phyloP scores from a whole-genome alignment of 192 early-diverging fungal genomes.

The Spinellus fusiger region DNA sequence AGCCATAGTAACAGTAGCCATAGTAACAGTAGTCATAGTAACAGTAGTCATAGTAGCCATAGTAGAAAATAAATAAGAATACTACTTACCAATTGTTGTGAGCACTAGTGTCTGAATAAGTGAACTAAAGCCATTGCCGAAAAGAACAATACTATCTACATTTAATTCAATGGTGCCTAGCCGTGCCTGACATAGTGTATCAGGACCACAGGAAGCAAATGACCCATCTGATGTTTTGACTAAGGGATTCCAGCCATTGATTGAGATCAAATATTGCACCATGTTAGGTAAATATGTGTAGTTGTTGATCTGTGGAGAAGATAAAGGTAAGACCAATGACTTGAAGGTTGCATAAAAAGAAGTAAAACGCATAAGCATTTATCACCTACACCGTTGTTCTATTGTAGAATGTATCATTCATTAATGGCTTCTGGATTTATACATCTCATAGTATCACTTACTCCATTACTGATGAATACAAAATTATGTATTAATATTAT shows the following conservation, averaged over 20 bases:
- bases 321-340: background rate
- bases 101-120: conserved; percentile 12
- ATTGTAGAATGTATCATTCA: background rate
- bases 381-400: conserved; percentile 18
- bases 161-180: background rate
- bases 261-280: conserved; percentile 8
- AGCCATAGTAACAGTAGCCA: no score
- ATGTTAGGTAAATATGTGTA: conserved; percentile 19
- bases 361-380: no score
- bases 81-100: conserved; percentile 8
- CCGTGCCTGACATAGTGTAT: background rate
- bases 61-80: background rate
- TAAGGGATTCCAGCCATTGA: conserved; percentile 2
- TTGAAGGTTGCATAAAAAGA: no score
- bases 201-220: background rate
- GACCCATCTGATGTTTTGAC: background rate
- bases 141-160: conserved; percentile 5
- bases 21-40: no score
- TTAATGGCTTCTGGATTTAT: background rate
- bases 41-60: no score
- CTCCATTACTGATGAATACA: conserved; percentile 5
- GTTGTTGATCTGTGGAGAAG: conserved; percentile 12
- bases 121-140: conserved; percentile 16
- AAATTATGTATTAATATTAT: background rate
- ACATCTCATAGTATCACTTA: conserved; percentile 8